Base-by-base conservation (phyloP, 768 basidiomycete species). In the Crassisporium funariophilum region DNA sequence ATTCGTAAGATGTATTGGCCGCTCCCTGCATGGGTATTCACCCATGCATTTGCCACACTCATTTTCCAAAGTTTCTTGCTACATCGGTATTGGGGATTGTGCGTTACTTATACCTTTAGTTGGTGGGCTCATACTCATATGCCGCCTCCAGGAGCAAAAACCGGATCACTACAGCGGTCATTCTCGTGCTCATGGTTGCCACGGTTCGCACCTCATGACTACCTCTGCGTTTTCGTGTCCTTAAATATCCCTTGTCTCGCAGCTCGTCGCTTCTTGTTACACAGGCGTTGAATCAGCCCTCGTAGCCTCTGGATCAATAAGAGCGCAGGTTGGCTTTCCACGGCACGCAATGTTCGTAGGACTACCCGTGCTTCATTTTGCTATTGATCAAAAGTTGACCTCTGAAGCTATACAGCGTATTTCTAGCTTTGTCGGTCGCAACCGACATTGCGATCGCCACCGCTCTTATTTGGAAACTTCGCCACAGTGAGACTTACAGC, bases 51-150 rank as follows among this genome's bases (percentile, higher is more conserved):
- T 10, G 33, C n/a, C 31, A 21, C 27, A 12, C 25, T 44, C 22
- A 31, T 35, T 7, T 25, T 44, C 13, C 43, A 44, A 21, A 21
- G 11, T 17, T 44, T 44, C 43, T 34, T 44, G 43, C 29, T 44
- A 13, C n/a, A 33, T n/a, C 43, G 43, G 10, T 44, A 44, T 16
- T 44, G 25, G 29, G 35, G 17, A 44, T 15, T 33, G 43, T 44
- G 16, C 31, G 31, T 33, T 33, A 33, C 3, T 16, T 33, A 33
- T n/a, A n/a, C n/a, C n/a, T n/a, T n/a, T n/a, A n/a, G n/a, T n/a
- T n/a, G n/a, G n/a, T n/a, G n/a, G n/a, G n/a, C n/a, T n/a, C n/a
- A n/a, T n/a, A n/a, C n/a, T n/a, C n/a, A n/a, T n/a, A n/a, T n/a
- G n/a, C n/a, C n/a, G n/a, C n/a, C n/a, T n/a, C n/a, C n/a, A n/a